These are phyloP conservation scores for Nicotiana paniculata DNA, from an alignment of 257 asterid genomes.

Conservation along the genomic window DNA sequence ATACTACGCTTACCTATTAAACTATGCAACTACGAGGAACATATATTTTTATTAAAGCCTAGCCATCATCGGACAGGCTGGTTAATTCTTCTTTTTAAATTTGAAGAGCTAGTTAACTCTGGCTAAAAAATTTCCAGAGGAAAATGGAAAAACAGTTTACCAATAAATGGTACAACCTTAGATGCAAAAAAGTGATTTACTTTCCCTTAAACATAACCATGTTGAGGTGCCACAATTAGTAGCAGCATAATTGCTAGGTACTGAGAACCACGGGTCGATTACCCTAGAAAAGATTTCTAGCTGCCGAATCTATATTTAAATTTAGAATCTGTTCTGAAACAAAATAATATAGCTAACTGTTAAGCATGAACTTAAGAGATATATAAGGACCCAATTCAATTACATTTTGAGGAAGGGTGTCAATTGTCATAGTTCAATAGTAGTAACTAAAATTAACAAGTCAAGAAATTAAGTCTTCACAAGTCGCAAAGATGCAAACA, in stretches of 20 bases:
- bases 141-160: not conserved
- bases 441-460: not conserved
- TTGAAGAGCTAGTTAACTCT: not conserved
- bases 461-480: not conserved
- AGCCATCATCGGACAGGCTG: not conserved
- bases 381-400: not conserved
- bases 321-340: not conserved
- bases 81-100: not conserved
- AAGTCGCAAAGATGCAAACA: not conserved
- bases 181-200: not conserved
- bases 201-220: constrained; percentile 1
- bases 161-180: not conserved
- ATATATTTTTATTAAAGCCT: not conserved
- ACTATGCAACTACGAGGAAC: not conserved
- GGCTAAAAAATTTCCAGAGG: not conserved
- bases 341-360: not conserved
- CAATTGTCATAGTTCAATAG: not conserved
- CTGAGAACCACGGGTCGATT: not conserved
- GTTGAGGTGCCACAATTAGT: not conserved
- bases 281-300: not conserved
- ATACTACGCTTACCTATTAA: not conserved
- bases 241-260: not conserved
- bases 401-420: not conserved
- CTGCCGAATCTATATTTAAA: not conserved
- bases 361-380: not conserved